phyloP scores from a whole-genome alignment of 2,329 filamentous ascomycete genomes.

The Calonectria montana region DNA sequence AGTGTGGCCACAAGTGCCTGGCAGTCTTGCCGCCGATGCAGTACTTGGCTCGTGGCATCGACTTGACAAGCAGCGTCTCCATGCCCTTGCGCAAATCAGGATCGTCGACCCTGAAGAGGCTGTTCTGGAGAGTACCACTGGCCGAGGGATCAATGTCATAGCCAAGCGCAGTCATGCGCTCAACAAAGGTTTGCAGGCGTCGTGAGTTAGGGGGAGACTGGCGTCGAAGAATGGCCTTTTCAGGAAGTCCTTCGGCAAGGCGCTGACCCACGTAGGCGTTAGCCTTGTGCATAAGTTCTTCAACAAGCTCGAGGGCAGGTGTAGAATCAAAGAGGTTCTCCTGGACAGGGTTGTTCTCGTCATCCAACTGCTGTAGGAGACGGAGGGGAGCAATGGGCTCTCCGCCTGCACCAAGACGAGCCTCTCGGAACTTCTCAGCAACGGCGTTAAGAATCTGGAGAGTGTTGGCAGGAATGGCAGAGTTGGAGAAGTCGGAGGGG shows the following conservation, averaged over 20 bases:
- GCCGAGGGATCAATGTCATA: constrained; percentile 90
- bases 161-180: constrained; percentile 91
- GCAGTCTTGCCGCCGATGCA: constrained; percentile 84
- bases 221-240: constrained; percentile 91
- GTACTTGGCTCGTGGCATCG: constrained; percentile 97
- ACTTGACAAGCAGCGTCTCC: constrained; percentile 95
- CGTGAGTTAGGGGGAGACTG: constrained; percentile 88
- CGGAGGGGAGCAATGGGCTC: constrained; percentile 87
- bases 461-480: constrained; percentile 77
- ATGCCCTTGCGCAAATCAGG: constrained; percentile 93
- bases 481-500: constrained; percentile 69
- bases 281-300: constrained; percentile 94
- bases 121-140: constrained; percentile 93
- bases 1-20: constrained; percentile 86
- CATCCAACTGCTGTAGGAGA: constrained; percentile 92
- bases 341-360: constrained; percentile 97
- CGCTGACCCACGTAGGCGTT: constrained; percentile 91
- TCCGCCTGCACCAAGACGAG: constrained; percentile 82
- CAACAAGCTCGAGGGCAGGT: constrained; percentile 89
- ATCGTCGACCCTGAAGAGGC: constrained; percentile 93
- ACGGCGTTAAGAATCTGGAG: constrained; percentile 85
- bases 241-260: constrained; percentile 80
- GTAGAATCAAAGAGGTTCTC: constrained; percentile 96
- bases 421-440: constrained; percentile 90
- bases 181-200: constrained; percentile 88